A percentile compares a stretch with the other conserved stretches of the same genome.
These are phyloP conservation scores for Penicillium oxalicum DNA, from an alignment of 2,329 filamentous ascomycete genomes.

Conservation along the genomic window DNA sequence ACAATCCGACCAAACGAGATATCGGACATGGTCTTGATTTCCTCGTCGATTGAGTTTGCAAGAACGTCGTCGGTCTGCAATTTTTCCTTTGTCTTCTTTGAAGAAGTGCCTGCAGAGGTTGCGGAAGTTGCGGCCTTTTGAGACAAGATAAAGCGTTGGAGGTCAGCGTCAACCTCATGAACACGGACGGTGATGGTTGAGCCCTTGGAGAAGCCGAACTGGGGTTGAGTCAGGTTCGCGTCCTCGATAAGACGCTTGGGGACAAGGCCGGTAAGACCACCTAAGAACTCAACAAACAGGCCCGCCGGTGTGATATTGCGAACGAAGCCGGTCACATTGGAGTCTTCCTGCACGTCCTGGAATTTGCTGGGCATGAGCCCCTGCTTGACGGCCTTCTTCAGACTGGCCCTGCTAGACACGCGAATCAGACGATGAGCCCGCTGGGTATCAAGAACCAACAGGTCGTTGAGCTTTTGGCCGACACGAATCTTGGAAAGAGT, in stretches of 20 bases:
- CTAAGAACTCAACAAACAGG: slow-evolving; percentile 83
- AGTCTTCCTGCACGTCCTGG: slow-evolving; percentile 64
- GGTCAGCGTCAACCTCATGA: slow-evolving; percentile 62
- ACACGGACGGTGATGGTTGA: slow-evolving; percentile 72
- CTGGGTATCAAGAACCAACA: slow-evolving; percentile 84
- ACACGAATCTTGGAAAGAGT: slow-evolving; percentile 75
- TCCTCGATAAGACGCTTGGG: slow-evolving; percentile 70
- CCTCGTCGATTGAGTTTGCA: slow-evolving; percentile 59
- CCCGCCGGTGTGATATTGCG: slow-evolving; percentile 76
- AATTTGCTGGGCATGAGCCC: slow-evolving; percentile 66
- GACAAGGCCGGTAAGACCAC: slow-evolving; percentile 68
- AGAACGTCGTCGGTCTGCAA: slow-evolving; percentile 33
- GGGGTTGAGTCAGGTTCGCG: slow-evolving; percentile 60
- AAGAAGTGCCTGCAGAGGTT: slow-evolving; percentile 48
- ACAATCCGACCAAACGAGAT: slow-evolving; percentile 66
- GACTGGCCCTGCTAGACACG: slow-evolving; percentile 74
- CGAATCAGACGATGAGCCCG: slow-evolving; percentile 68
- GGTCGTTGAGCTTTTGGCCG: slow-evolving; percentile 71
- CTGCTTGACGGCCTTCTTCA: slow-evolving; percentile 68
- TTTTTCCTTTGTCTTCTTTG: slow-evolving; percentile 36
- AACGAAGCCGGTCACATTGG: slow-evolving; percentile 70
- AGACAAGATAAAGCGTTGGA: slow-evolving; percentile 63
- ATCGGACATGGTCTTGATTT: slow-evolving; percentile 61
- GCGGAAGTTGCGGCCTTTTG: slow-evolving; percentile 49
- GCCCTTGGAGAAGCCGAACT: slow-evolving; percentile 72